Conservation (phyloP, 1,139 yeast genomes). For the Geotrichum klebahnii region DNA sequence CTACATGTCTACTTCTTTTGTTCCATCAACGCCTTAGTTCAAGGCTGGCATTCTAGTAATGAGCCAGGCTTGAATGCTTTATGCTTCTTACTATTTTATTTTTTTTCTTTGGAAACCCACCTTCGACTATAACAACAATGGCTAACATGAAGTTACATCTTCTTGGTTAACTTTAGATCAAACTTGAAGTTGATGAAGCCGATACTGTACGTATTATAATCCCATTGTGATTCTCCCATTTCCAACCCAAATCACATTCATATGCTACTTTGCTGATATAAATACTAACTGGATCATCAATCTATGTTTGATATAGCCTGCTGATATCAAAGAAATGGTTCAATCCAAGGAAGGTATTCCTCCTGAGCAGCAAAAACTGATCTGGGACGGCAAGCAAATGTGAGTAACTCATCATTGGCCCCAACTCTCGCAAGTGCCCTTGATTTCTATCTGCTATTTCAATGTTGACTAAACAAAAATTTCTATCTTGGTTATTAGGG, state of each 20-base stretch:
- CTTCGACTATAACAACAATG: slow-evolving; percentile 9
- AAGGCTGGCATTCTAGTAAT: too few relatives aligned
- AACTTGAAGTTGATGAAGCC: slow-evolving; percentile 70
- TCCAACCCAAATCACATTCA: background rate
- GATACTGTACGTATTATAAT: slow-evolving; percentile 49
- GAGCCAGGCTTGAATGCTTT: too few relatives aligned
- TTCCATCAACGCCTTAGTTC: too few relatives aligned
- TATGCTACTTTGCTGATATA: background rate
- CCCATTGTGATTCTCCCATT: background rate
- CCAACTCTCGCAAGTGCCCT: background rate
- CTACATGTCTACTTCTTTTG: too few relatives aligned
- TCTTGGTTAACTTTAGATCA: slow-evolving; percentile 45
- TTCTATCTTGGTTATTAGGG: slow-evolving; percentile 37
- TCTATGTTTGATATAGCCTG: slow-evolving; percentile 42
- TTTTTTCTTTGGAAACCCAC: too few relatives aligned
- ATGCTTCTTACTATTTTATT: too few relatives aligned
- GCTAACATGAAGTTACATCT: slow-evolving; percentile 3
- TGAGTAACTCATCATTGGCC: slow-evolving; percentile 39
- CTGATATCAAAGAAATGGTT: slow-evolving; percentile 82
- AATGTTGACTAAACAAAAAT: background rate
- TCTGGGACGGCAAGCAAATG: slow-evolving; percentile 89
- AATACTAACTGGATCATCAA: background rate
- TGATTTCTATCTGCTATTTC: slow-evolving; percentile 3
- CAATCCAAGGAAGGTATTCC: slow-evolving; percentile 98
- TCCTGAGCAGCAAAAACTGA: slow-evolving; percentile 89